phyloP scores from a whole-genome alignment of 495 filamentous ascomycete species.

The Aspergillus sclerotiicarbonarius region DNA sequence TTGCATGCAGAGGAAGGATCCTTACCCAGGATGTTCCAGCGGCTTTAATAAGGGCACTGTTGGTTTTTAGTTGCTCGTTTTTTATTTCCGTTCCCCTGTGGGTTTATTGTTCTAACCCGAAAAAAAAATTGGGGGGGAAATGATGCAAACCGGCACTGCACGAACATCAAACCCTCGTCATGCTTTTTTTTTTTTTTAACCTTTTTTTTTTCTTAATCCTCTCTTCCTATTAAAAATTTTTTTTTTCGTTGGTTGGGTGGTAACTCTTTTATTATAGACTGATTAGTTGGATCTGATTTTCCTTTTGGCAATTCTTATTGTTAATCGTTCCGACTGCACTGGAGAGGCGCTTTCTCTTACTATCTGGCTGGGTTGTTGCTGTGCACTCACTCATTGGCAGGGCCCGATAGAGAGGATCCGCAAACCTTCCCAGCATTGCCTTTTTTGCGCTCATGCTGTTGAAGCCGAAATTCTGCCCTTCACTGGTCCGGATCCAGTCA shows the following conservation, averaged over 20 bases:
- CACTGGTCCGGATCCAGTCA: constrained; percentile 15
- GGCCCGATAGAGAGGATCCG: constrained; percentile 23
- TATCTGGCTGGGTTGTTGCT: constrained; percentile 10
- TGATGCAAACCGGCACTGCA: constrained; percentile 4
- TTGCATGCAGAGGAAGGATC: constrained; percentile 5
- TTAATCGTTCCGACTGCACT: background rate
- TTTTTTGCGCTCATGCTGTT: constrained; percentile 23
- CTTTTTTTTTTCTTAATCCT: background rate
- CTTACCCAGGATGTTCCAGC: background rate
- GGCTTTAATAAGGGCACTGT: background rate
- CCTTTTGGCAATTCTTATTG: constrained; percentile 2
- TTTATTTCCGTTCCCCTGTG: background rate
- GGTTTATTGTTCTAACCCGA: background rate
- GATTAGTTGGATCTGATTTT: constrained; percentile 5
- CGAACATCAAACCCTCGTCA: background rate
- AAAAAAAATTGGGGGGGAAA: constrained; percentile 5
- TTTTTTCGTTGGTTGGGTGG: background rate
- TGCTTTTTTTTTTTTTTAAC: background rate
- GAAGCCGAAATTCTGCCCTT: constrained; percentile 15
- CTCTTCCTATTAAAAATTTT: background rate
- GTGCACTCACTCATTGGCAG: constrained; percentile 14
- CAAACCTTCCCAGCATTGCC: constrained; percentile 16
- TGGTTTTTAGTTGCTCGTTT: constrained; percentile 3
- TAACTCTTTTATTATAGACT: background rate
- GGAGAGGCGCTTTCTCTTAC: background rate